Conservation (phyloP, 768 basidiomycete genomes). For the Boletus subparvulus region DNA sequence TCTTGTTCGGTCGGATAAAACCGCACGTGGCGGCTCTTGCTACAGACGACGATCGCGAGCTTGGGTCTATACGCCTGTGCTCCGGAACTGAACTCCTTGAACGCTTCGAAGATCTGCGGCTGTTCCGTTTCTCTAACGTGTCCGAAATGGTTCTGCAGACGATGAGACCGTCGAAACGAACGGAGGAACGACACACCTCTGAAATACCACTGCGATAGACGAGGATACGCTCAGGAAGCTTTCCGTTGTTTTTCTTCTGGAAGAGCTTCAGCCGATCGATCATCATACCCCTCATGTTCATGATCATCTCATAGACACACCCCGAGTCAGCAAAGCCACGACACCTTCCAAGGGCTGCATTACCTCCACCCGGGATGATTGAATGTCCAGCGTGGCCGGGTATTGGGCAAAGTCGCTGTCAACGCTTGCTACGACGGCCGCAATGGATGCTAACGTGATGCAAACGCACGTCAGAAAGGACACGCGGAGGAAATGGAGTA, state of each 20-base stretch:
- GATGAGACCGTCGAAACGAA: neutral
- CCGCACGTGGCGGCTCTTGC: neutral
- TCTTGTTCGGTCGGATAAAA: neutral
- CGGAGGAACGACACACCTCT: neutral
- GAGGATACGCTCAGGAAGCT: neutral
- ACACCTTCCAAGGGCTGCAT: neutral
- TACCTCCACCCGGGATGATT: neutral
- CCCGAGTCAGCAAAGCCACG: neutral
- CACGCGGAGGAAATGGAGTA: neutral
- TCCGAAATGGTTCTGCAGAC: neutral
- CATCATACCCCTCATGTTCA: neutral
- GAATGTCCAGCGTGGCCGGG: neutral
- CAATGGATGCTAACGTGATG: neutral
- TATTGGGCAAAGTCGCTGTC: neutral
- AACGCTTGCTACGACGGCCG: neutral
- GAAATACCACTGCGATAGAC: neutral
- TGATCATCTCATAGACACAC: neutral
- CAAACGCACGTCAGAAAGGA: neutral
- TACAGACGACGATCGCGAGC: neutral
- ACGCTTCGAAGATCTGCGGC: neutral
- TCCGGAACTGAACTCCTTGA: neutral
- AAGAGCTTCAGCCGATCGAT: neutral
- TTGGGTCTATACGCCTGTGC: neutral
- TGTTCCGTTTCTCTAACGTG: neutral
- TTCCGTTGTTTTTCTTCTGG: neutral